Evolutionary conservation across 441 rosid species (phyloP), one percentile per base, ranked within the genome.

Genomic region (Brassica hybrid): DNA sequence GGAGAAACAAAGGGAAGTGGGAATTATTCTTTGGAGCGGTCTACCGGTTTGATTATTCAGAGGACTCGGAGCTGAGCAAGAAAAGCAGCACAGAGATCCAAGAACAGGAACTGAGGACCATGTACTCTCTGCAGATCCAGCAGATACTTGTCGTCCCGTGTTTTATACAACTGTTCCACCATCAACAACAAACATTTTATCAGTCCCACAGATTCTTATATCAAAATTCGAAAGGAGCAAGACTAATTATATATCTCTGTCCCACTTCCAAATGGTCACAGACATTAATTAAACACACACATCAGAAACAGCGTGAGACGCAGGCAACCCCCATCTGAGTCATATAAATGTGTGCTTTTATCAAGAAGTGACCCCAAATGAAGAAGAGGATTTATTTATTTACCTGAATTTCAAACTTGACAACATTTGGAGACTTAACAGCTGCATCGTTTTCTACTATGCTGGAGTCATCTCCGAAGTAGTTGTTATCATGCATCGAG

Each of bases 391-490:
- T 50, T 76, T 87, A 48, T 50, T 76, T 87, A 48, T 50, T 76
- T 87, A 93, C 99, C 97, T 96, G 97, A 72, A 96, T 88, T 87
- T 93, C 97, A 76, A 96, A 93, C 88, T 96, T 96, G 79, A 96
- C 87, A 57, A 92, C 88, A 80, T 90, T 93, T 6, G 88, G 83
- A 54, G 88, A 73, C 83, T 86, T 87, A 7, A 41, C 65, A 62
- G 80, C 81, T 11, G 89, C 85, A 54, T 89, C 95, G 52, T 83
- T 92, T 85, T 92, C 97, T 61, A 67, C 30, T 7, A 76, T 88
- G 64, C 87, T 70, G 45, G 95, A 82, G 67, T 90, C 97, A 27
- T 89, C 97, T 19, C 97, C 95, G 64, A 93, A 90, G 77, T 86
- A 86, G 80, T 83, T 80, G 84, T 85, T 87, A 65, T 74, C 77